Conservation (phyloP, 768 basidiomycete species). For the Xerocomellus intermedius region DNA sequence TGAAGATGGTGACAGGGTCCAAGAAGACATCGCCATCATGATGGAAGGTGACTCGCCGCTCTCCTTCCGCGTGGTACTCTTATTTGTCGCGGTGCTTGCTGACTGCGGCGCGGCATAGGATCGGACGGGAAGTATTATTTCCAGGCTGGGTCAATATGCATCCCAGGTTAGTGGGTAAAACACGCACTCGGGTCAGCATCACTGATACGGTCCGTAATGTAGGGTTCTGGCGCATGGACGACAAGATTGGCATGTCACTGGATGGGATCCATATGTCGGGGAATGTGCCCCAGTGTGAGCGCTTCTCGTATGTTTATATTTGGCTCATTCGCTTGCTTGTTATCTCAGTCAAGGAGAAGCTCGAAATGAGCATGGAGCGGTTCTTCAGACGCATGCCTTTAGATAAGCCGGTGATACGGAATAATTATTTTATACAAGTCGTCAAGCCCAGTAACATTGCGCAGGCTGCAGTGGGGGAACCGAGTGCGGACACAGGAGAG, state of each 20-base stretch:
- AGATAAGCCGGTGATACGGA: constrained; percentile 68
- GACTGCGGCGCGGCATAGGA: constrained; percentile 39
- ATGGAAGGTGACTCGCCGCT: constrained; percentile 45
- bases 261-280: constrained; percentile 72
- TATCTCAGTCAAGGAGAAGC: constrained; percentile 52
- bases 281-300: constrained; percentile 70
- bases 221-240: constrained; percentile 77
- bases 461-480: not conserved
- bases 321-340: constrained; percentile 4
- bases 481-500: not conserved
- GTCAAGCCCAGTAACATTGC: constrained; percentile 26
- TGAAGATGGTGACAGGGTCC: constrained; percentile 38
- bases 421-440: constrained; percentile 59
- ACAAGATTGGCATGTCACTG: constrained; percentile 71
- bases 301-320: not conserved
- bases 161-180: constrained; percentile 47
- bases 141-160: constrained; percentile 67
- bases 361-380: constrained; percentile 62
- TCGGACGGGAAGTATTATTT: constrained; percentile 70
- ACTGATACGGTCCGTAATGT: constrained; percentile 7
- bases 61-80: constrained; percentile 3
- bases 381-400: constrained; percentile 67
- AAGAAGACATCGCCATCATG: constrained; percentile 61
- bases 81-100: constrained; percentile 18
- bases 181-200: not conserved